Evolutionary conservation across 2,329 filamentous ascomycete genomes (phyloP).

Genomic region (Zymoseptoria passerinii): DNA sequence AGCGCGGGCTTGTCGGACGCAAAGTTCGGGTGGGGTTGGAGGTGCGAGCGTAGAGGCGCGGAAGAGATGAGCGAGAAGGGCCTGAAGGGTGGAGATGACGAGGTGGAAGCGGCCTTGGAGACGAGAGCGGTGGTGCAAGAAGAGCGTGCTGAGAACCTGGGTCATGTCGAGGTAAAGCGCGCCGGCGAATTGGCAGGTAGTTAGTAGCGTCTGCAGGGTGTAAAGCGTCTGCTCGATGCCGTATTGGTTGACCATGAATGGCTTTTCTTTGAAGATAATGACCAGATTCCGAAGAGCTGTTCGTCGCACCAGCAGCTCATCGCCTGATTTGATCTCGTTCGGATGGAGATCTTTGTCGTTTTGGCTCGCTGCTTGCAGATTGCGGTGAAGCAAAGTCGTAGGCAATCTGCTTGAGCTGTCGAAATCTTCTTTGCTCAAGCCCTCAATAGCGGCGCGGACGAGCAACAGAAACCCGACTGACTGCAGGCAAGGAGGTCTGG

Average conservation of each 20-base stretch:
- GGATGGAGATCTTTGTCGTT: not conserved
- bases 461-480: not conserved
- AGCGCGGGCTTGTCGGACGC: constrained; percentile 39
- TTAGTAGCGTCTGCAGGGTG: constrained; percentile 29
- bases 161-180: constrained; percentile 49
- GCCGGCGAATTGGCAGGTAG: constrained; percentile 17
- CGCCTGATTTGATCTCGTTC: not conserved
- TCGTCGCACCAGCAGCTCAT: not conserved
- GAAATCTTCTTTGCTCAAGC: constrained; percentile 4
- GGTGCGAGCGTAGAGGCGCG: constrained; percentile 25
- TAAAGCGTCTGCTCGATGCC: constrained; percentile 35
- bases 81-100: constrained; percentile 47
- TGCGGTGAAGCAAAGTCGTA: not conserved
- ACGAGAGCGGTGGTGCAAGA: constrained; percentile 50
- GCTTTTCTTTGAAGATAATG: constrained; percentile 19
- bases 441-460: not conserved
- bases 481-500: not conserved
- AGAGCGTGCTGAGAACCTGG: constrained; percentile 43
- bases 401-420: not conserved
- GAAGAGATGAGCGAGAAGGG: constrained; percentile 50
- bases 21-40: constrained; percentile 13
- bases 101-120: constrained; percentile 54
- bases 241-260: constrained; percentile 37
- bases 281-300: constrained; percentile 14
- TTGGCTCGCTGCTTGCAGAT: not conserved